Base-by-base conservation (phyloP, 108 stramenopile genomes). In the Nitzschia sp. region DNA sequence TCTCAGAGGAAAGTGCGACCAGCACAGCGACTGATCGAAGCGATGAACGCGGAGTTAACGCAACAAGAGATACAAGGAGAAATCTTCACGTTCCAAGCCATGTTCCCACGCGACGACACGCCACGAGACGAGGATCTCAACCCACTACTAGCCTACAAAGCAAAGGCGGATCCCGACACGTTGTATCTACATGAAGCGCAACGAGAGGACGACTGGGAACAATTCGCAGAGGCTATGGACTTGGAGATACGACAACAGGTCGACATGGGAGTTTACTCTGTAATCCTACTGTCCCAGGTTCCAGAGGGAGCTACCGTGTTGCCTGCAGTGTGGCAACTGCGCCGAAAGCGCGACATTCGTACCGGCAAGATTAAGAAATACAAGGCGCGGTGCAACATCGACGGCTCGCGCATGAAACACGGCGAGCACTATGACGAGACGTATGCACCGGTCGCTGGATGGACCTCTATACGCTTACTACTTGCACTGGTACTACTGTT, bases 401-500 rank as follows among this genome's bases (percentile, higher is more conserved):
- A 27, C 3, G 64, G 64, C 28, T 24, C 26, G 15, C 5, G 13
- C 11, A 46, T 49, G 24, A 29, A 51, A 13, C 8, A 65, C 4
- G 47, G 48, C 2, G 64, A 49, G 24, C 28, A 65, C 48, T 65
- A 49, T 24, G 48, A 27, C 26, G 46, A 79, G 28, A 82, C 78
- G 1, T 85, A 82, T 48, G 65, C 84, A 4, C 84, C 84, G 60
- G 84, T 85, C 18, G 84, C 70, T 15, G 31, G 54, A 13, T 82
- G 84, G 84, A 45, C 27, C 1, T 66, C 78, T 1, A 68, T 85
- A 18, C 70, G 78, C 2, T 2, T 79, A 13, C 27, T 85, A 2
- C 57, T 85, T 2, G 64, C 61, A 0, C 53, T 82, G 3, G 61
- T 62, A 5, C 19, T 54, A 13, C 25, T 76, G 4, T 36, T 68